These are phyloP conservation scores for Crucibulum cyathiforme DNA, from an alignment of 1,284 basidiomycete species.

Conservation along the genomic window DNA sequence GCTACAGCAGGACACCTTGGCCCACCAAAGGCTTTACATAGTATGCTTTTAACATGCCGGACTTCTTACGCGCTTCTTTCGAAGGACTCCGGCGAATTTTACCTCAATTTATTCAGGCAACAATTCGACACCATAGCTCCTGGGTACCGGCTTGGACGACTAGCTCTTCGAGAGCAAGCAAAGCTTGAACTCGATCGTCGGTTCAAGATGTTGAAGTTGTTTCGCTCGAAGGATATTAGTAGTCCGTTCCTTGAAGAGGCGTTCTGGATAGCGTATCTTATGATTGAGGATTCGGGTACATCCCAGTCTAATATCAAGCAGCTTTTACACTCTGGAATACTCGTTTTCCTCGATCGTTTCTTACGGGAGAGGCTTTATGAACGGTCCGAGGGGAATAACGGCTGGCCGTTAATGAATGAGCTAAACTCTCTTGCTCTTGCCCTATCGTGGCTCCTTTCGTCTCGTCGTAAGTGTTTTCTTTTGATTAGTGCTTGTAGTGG, in stretches of 20 bases:
- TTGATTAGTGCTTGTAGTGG: background rate
- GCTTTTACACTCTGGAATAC: constrained; percentile 52
- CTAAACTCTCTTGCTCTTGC: constrained; percentile 51
- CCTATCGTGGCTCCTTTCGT: constrained; percentile 53
- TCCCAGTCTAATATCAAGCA: constrained; percentile 61
- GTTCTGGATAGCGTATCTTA: constrained; percentile 63
- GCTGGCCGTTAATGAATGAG: constrained; percentile 56
- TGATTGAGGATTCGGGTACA: constrained; percentile 60
- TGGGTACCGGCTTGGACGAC: constrained; percentile 27
- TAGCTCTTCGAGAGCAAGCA: constrained; percentile 32
- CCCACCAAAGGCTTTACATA: constrained; percentile 37
- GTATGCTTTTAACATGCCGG: constrained; percentile 39
- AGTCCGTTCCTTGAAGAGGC: constrained; percentile 47
- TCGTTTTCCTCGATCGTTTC: constrained; percentile 45
- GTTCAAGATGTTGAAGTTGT: constrained; percentile 47
- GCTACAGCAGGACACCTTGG: constrained; percentile 32
- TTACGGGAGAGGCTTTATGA: constrained; percentile 45
- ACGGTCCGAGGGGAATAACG: constrained; percentile 40
- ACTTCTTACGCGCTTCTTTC: constrained; percentile 15
- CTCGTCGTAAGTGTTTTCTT: constrained; percentile 36
- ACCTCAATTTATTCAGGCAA: constrained; percentile 31
- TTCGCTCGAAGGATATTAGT: constrained; percentile 41
- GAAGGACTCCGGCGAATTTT: constrained; percentile 26
- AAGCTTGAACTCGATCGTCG: constrained; percentile 48
- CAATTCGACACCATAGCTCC: constrained; percentile 38